Evolutionary conservation across 2,329 filamentous ascomycete genomes (phyloP).

Genomic region (Tolypocladium ovalisporum): DNA sequence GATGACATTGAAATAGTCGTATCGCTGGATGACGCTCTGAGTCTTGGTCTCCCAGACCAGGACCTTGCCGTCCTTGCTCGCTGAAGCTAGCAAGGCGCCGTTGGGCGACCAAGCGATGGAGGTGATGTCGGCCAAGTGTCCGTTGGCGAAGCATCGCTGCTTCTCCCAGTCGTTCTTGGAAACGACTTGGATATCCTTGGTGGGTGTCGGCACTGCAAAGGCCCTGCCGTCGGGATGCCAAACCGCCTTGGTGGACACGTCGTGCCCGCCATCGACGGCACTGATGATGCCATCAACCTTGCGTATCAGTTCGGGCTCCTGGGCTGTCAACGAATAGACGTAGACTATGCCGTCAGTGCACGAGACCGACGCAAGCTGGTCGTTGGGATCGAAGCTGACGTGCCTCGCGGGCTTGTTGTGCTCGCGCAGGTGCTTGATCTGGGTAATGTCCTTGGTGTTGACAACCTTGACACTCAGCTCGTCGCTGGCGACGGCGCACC

Average conservation of each 20-base stretch:
- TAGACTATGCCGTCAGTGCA: constrained; percentile 86
- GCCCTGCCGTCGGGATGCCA: constrained; percentile 96
- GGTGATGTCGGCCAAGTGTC: constrained; percentile 76
- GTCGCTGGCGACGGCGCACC: constrained; percentile 94
- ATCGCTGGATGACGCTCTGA: constrained; percentile 67
- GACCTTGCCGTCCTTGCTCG: constrained; percentile 57
- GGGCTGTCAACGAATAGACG: constrained; percentile 70
- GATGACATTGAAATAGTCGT: constrained; percentile 74
- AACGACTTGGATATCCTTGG: constrained; percentile 73
- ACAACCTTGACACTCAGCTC: constrained; percentile 88
- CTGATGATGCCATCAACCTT: constrained; percentile 82
- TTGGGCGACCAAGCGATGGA: constrained; percentile 91
- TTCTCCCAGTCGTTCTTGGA: constrained; percentile 86
- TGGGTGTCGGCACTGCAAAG: constrained; percentile 76
- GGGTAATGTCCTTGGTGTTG: constrained; percentile 64
- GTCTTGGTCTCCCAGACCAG: constrained; percentile 84
- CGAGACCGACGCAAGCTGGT: constrained; percentile 65
- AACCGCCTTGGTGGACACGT: constrained; percentile 60
- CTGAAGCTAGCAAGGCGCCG: constrained; percentile 70
- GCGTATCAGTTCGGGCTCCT: constrained; percentile 69
- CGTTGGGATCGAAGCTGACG: constrained; percentile 74
- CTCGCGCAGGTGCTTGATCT: constrained; percentile 69
- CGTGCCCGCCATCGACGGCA: constrained; percentile 59
- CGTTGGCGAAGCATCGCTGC: constrained; percentile 67
- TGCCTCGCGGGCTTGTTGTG: constrained; percentile 86